Percentiles rank a stretch among this genome's conserved stretches.
phyloP scores from a whole-genome alignment of 1,139 yeast species.

The Candida sanyaensis region DNA sequence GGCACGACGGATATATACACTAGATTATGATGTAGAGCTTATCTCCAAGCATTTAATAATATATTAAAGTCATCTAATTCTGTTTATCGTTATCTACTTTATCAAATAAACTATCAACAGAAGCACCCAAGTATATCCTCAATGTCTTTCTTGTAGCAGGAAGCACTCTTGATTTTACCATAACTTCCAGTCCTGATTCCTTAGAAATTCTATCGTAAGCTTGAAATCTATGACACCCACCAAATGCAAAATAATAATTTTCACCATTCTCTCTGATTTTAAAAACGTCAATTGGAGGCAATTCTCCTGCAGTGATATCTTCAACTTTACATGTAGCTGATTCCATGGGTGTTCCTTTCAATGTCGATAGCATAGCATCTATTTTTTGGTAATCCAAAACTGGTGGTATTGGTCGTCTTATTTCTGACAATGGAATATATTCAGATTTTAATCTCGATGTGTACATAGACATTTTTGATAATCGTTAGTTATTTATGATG shows the following conservation, averaged over 20 bases:
- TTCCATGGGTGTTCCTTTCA: constrained; percentile 63
- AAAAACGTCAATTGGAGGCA: constrained; percentile 78
- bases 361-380: constrained; percentile 75
- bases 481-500: neutral
- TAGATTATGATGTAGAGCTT: too few relatives aligned
- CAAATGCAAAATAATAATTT: constrained; percentile 73
- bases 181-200: constrained; percentile 32
- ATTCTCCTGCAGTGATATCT: constrained; percentile 59
- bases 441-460: constrained; percentile 44
- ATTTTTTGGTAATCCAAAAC: constrained; percentile 73
- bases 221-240: constrained; percentile 84
- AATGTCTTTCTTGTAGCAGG: constrained; percentile 70
- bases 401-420: constrained; percentile 81
- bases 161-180: constrained; percentile 63
- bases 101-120: constrained; percentile 58
- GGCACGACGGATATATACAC: too few relatives aligned
- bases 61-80: neutral
- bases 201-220: constrained; percentile 57
- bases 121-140: constrained; percentile 62
- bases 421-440: constrained; percentile 63
- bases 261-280: constrained; percentile 63
- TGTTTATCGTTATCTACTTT: constrained; percentile 12
- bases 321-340: constrained; percentile 63
- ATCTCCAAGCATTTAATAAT: neutral
- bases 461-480: constrained; percentile 36